Evolutionary conservation across 371 early-diverging fungal genomes (phyloP).

Genomic region (Syncephalastrum racemosum): DNA sequence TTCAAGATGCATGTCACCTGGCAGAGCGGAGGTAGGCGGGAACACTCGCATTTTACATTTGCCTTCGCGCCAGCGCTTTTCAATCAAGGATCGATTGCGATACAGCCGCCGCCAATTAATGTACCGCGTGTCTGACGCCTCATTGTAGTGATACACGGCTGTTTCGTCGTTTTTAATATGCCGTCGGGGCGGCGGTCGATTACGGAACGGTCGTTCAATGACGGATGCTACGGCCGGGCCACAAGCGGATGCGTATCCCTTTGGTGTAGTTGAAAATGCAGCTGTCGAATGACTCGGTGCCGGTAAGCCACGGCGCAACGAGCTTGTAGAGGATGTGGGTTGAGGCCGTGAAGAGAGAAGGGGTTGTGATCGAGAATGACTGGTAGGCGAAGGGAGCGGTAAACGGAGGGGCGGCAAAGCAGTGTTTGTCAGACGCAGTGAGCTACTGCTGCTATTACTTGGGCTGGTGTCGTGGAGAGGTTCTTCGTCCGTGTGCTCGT

Average conservation of each 20-base stretch:
- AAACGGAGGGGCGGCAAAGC: background rate
- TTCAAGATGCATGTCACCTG: constrained; percentile 75
- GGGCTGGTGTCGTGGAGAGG: no score
- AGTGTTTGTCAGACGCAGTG: constrained; percentile 3
- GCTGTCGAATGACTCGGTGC: no score
- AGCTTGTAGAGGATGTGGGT: no score
- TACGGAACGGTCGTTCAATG: constrained; percentile 21
- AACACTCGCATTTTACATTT: constrained; percentile 55
- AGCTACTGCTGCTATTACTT: no score
- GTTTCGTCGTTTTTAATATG: constrained; percentile 35
- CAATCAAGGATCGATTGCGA: constrained; percentile 54
- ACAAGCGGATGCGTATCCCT: no score
- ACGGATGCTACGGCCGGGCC: background rate
- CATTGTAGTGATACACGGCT: constrained; percentile 33
- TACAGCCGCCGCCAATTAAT: constrained; percentile 75
- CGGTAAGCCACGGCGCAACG: no score
- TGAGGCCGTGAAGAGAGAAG: no score
- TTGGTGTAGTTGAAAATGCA: no score
- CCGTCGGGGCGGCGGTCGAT: constrained; percentile 26
- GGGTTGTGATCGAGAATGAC: no score
- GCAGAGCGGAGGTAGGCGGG: constrained; percentile 27
- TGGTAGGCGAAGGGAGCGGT: background rate
- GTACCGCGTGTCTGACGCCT: constrained; percentile 34
- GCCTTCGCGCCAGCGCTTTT: constrained; percentile 71
- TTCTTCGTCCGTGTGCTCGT: no score